Evolutionary conservation across 2,329 filamentous ascomycete species (phyloP).

Genomic region (Penicillium aurantiogriseum): DNA sequence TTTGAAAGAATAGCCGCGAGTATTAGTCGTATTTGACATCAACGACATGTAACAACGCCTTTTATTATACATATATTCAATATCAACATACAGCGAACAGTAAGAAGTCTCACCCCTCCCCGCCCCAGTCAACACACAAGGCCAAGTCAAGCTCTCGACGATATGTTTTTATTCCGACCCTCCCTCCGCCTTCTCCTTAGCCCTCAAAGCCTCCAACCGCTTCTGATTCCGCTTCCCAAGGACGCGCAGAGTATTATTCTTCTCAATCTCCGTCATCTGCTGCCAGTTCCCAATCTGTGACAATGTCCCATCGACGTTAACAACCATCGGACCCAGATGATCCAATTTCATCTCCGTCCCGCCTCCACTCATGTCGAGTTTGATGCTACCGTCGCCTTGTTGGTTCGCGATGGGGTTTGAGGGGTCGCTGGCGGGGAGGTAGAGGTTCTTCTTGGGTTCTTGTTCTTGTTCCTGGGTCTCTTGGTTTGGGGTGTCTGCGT

Average conservation of each 20-base stretch:
- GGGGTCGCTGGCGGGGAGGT: conserved; percentile 66
- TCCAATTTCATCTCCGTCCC: conserved; percentile 58
- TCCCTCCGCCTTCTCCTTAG: conserved; percentile 15
- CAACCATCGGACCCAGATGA: conserved; percentile 69
- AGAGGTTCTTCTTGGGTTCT: conserved; percentile 29
- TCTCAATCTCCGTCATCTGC: conserved; percentile 68
- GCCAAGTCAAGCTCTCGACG: background rate
- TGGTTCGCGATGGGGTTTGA: conserved; percentile 62
- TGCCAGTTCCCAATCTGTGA: conserved; percentile 72
- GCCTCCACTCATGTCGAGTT: conserved; percentile 63
- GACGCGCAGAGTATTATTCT: conserved; percentile 63
- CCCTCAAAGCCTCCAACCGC: conserved; percentile 57
- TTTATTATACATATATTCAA: background rate
- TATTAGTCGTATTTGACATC: background rate
- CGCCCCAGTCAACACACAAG: background rate
- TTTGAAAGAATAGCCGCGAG: background rate
- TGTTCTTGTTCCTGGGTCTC: conserved; percentile 12
- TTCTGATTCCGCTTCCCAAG: conserved; percentile 67
- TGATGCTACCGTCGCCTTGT: conserved; percentile 57
- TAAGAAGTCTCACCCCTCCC: background rate
- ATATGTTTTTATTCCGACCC: background rate
- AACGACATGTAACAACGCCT: background rate
- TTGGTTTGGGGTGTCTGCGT: background rate
- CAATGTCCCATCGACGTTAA: conserved; percentile 69
- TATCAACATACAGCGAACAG: background rate